These are phyloP conservation scores for Globisporangium middletonii DNA, from an alignment of 352 stramenopile genomes.

Conservation along the genomic window DNA sequence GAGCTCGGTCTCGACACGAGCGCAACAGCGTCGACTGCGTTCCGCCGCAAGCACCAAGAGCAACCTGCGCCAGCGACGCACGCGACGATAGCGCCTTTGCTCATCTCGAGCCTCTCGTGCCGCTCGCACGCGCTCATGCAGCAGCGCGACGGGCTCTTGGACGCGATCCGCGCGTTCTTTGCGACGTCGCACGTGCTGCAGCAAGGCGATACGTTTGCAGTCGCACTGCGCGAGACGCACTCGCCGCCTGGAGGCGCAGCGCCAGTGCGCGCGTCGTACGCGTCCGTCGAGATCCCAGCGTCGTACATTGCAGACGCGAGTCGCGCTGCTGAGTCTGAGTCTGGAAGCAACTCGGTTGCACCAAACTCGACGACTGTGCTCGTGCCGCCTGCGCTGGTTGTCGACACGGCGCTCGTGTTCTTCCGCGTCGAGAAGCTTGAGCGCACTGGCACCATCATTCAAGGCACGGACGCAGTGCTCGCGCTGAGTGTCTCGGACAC, in stretches of 20 bases:
- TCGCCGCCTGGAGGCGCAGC: conserved; percentile 18
- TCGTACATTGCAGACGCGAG: conserved; percentile 12
- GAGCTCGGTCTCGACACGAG: conserved; percentile 38
- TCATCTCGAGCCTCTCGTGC: conserved; percentile 58
- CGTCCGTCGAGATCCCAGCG: conserved; percentile 32
- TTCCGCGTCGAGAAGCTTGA: conserved; percentile 68
- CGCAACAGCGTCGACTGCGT: conserved; percentile 14
- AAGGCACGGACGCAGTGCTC: conserved; percentile 17
- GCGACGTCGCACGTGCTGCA: conserved; percentile 52
- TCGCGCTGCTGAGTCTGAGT: background rate
- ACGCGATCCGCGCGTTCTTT: conserved; percentile 62
- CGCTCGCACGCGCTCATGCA: conserved; percentile 48
- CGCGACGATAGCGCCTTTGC: conserved; percentile 57
- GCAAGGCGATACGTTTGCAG: conserved; percentile 57
- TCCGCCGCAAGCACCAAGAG: conserved; percentile 47
- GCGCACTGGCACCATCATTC: background rate
- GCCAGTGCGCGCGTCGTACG: conserved; percentile 32
- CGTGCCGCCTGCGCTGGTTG: conserved; percentile 38
- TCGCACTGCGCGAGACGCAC: conserved; percentile 44
- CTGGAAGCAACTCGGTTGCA: background rate
- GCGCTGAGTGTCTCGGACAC: conserved; percentile 49
- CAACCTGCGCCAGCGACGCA: conserved; percentile 43
- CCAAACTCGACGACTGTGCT: conserved; percentile 9
- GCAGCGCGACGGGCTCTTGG: conserved; percentile 46
- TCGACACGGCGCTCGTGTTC: conserved; percentile 70